Percentiles rank a stretch among this genome's conserved stretches.
Conservation (phyloP, 2,329 filamentous ascomycete species). For the Metarhizium guizhouense region DNA sequence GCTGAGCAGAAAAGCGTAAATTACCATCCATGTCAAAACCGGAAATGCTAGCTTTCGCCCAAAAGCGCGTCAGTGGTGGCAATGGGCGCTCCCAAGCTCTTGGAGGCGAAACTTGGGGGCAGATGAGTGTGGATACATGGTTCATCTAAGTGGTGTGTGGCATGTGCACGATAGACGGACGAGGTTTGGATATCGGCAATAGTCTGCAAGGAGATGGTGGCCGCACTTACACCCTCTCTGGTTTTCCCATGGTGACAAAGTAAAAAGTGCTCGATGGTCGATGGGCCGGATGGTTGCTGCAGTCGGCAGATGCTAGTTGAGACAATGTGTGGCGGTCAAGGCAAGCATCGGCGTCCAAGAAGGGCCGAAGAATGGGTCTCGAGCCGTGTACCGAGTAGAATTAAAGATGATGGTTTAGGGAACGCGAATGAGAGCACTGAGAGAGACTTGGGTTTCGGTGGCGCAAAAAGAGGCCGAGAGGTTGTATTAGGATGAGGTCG, state of each 20-base stretch:
- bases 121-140: no score
- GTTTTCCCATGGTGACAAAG: not conserved
- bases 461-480: no score
- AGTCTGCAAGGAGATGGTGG: not conserved
- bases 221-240: not conserved
- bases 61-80: not conserved
- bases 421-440: no score
- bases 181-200: not conserved
- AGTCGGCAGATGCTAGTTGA: not conserved
- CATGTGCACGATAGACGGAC: not conserved
- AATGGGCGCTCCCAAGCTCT: not conserved
- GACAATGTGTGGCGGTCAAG: not conserved
- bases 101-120: no score
- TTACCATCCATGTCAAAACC: not conserved
- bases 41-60: not conserved
- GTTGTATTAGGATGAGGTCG: no score
- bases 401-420: not conserved
- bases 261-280: not conserved
- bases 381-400: not conserved
- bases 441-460: no score
- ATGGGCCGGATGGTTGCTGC: not conserved
- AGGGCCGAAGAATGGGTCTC: slow-evolving; percentile 4
- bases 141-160: not conserved
- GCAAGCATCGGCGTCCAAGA: not conserved
- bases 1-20: not conserved